Percentiles rank a stretch among this genome's conserved stretches.
These are phyloP conservation scores for Sphaerobolus stellatus DNA, from an alignment of 1,284 basidiomycete genomes.

Conservation along the genomic window DNA sequence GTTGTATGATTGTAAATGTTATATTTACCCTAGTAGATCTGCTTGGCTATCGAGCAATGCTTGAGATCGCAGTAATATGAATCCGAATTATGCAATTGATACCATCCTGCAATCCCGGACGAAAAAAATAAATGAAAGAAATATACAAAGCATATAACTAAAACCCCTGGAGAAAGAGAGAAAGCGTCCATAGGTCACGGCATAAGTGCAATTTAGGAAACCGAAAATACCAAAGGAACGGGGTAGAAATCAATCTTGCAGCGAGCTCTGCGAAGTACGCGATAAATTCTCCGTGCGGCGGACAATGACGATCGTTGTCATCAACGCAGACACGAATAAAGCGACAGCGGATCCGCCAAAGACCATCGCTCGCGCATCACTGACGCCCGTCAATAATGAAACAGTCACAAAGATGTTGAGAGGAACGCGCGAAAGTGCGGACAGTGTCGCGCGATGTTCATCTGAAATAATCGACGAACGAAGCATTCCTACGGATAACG, in stretches of 20 bases:
- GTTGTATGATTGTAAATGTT: no score
- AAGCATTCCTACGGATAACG: conserved; percentile 46
- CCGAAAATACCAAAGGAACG: neutral
- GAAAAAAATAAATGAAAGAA: no score
- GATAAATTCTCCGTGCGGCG: conserved; percentile 16
- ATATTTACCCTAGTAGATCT: no score
- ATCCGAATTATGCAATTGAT: no score
- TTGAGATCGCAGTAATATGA: no score
- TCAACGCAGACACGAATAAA: conserved; percentile 58
- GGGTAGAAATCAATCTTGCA: neutral
- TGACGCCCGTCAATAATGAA: conserved; percentile 68
- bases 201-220: no score
- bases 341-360: conserved; percentile 58
- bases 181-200: no score
- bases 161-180: no score
- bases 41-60: no score
- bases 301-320: conserved; percentile 52
- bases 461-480: conserved; percentile 67
- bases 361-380: conserved; percentile 60
- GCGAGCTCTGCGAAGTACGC: neutral
- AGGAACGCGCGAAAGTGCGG: conserved; percentile 71
- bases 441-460: conserved; percentile 70
- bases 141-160: no score
- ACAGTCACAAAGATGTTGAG: conserved; percentile 72
- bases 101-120: no score